Conservation (phyloP, 2,329 filamentous ascomycete species). For the Neopestalotiopsis sp. region DNA sequence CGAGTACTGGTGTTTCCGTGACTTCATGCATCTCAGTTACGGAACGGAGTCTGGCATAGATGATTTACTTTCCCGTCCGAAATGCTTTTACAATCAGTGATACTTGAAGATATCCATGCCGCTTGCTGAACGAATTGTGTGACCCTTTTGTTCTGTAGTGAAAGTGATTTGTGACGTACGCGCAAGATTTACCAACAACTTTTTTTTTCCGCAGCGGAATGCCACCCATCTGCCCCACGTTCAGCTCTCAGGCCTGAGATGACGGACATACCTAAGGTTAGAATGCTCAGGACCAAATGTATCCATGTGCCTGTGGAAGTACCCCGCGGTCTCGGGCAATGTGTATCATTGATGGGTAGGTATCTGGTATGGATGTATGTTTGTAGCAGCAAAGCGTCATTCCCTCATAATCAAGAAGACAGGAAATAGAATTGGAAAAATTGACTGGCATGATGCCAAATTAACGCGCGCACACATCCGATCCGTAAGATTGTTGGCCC, state of each 20-base stretch:
- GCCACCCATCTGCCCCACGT: neutral
- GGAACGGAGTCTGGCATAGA: slow-evolving; percentile 21
- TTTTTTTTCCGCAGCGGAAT: neutral
- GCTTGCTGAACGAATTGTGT: neutral
- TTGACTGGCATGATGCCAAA: neutral
- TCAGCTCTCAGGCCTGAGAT: neutral
- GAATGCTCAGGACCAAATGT: too few relatives aligned
- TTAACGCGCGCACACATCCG: neutral
- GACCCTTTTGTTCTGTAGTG: neutral
- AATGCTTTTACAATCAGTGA: neutral
- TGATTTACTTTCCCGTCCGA: slow-evolving; percentile 7
- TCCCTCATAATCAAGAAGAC: too few relatives aligned
- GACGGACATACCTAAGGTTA: neutral
- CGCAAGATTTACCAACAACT: neutral
- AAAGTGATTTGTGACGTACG: neutral
- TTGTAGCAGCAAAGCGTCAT: neutral
- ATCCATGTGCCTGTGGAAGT: neutral
- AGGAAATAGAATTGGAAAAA: neutral
- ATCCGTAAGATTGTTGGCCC: neutral
- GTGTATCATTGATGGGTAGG: neutral
- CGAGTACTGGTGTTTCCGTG: slow-evolving; percentile 23
- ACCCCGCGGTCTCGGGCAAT: neutral
- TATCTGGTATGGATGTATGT: neutral
- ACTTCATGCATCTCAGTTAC: slow-evolving; percentile 14
- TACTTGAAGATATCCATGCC: neutral